Evolutionary conservation across 73 alveolate species (phyloP).

Genomic region (Paramecium pentaurelia): DNA sequence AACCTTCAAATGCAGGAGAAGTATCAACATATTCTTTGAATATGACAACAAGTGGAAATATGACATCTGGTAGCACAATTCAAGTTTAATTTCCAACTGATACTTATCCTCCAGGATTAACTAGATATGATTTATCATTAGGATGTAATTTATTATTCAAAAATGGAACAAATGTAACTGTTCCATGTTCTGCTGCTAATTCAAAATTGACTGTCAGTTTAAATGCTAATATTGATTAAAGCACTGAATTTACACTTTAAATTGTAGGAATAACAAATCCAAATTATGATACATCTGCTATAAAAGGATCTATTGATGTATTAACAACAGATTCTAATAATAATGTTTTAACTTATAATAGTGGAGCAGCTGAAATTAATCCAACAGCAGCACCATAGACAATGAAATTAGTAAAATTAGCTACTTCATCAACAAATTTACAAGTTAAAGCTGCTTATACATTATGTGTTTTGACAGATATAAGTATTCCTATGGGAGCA

Average conservation of each 20-base stretch:
- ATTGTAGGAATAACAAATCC: constrained; percentile 55
- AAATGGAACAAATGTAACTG: background rate
- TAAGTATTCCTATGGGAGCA: constrained; percentile 14
- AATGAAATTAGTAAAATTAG: background rate
- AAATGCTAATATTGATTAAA: background rate
- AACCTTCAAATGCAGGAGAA: constrained; percentile 37
- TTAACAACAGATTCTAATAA: background rate
- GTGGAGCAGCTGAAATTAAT: constrained; percentile 35
- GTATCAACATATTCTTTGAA: background rate
- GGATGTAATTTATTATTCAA: background rate
- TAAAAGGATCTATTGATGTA: constrained; percentile 36
- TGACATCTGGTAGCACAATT: background rate
- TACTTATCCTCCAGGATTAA: constrained; percentile 10
- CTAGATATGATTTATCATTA: constrained; percentile 24
- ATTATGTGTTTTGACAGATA: constrained; percentile 35
- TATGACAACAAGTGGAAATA: background rate
- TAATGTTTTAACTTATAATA: background rate
- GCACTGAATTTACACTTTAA: constrained; percentile 4
- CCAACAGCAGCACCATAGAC: constrained; percentile 43
- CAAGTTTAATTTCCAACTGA: constrained; percentile 3
- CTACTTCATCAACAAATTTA: background rate
- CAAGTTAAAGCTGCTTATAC: constrained; percentile 50
- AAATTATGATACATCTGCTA: constrained; percentile 31
- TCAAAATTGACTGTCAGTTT: constrained; percentile 2
- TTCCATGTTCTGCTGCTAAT: constrained; percentile 25